Evolutionary conservation across 2,329 filamentous ascomycete genomes (phyloP).

Genomic region (Ophiosphaerella korrae): DNA sequence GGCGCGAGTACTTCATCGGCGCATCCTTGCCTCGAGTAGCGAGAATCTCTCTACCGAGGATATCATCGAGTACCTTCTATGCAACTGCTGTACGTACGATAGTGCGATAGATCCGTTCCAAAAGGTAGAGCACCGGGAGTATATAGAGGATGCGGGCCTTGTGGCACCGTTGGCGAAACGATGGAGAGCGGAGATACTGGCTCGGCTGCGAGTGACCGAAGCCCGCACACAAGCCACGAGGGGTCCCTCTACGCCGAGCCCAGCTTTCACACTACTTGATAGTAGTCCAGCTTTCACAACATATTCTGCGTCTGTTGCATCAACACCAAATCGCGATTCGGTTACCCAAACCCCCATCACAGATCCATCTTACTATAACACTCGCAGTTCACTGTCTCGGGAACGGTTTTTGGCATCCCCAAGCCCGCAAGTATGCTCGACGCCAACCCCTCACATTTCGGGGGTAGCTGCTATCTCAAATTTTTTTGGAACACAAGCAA

Average conservation of each 20-base stretch:
- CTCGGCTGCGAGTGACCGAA: not conserved
- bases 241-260: not conserved
- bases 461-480: not conserved
- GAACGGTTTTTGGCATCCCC: not conserved
- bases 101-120: not conserved
- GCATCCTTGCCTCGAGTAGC: conserved; percentile 1
- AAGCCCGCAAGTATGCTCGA: not conserved
- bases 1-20: conserved; percentile 3
- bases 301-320: conserved; percentile 1
- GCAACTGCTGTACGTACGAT: conserved; percentile 5
- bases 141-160: conserved; percentile 2
- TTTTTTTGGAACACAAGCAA: not conserved
- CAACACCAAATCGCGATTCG: not conserved
- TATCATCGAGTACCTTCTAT: conserved; percentile 7
- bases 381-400: not conserved
- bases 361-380: conserved; percentile 3
- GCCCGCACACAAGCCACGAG: not conserved
- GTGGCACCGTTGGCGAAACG: conserved; percentile 10
- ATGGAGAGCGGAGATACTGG: conserved; percentile 9
- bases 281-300: not conserved
- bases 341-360: conserved; percentile 6
- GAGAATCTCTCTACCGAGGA: conserved; percentile 4
- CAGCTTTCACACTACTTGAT: not conserved
- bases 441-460: conserved; percentile 3
- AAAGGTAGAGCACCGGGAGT: conserved; percentile 4